Percentiles rank a stretch among this genome's conserved stretches.
Evolutionary conservation across 306 rosid genomes (phyloP).

Genomic region (Gynostemma pentaphyllum): DNA sequence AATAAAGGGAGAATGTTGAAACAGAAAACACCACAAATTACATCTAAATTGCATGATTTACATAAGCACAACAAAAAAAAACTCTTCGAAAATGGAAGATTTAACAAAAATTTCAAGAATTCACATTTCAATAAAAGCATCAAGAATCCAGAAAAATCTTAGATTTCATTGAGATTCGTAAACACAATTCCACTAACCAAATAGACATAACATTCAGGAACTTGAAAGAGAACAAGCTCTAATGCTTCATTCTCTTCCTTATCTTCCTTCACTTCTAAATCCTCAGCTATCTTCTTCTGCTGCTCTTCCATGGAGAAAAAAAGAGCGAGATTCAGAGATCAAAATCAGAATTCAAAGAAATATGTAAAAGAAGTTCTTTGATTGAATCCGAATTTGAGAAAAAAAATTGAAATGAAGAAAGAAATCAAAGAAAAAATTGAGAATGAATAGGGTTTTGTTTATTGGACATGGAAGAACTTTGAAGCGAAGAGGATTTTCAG

Average conservation of each 20-base stretch:
- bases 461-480: background rate
- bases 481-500: background rate
- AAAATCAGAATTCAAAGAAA: constrained; percentile 15
- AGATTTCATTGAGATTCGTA: background rate
- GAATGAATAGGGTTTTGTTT: background rate
- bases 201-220: constrained; percentile 84
- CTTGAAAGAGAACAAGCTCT: constrained; percentile 90
- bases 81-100: background rate
- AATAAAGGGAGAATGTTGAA: background rate
- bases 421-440: background rate
- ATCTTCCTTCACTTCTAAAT: constrained; percentile 29
- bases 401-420: background rate
- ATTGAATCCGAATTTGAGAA: background rate
- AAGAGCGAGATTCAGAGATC: constrained; percentile 15
- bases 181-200: constrained; percentile 36
- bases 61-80: background rate
- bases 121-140: background rate
- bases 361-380: background rate
- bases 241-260: constrained; percentile 50
- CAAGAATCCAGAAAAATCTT: background rate
- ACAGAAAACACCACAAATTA: constrained; percentile 1
- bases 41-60: background rate
- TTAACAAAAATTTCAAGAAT: too few relatives aligned
- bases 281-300: constrained; percentile 26
- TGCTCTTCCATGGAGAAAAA: constrained; percentile 48